phyloP scores from a whole-genome alignment of 192 early-diverging fungal species.

The Pecoramyces ruminantium region DNA sequence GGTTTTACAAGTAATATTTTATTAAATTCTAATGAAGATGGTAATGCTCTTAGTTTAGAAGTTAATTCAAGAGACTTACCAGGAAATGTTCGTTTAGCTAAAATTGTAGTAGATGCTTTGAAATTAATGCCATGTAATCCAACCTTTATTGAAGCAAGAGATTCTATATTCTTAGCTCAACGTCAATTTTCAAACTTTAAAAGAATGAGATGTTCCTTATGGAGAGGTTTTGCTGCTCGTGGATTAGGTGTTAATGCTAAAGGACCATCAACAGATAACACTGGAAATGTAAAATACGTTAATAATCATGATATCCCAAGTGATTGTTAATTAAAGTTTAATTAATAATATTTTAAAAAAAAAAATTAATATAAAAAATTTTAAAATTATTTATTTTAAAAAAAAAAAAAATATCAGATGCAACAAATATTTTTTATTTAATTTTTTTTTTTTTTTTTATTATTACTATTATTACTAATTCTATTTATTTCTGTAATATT shows the following conservation, averaged over 20 bases:
- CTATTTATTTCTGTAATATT: too few species aligned
- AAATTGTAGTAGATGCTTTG: constrained; percentile 57
- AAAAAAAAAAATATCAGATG: too few species aligned
- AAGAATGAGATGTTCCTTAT: constrained; percentile 48
- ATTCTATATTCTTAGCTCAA: constrained; percentile 60
- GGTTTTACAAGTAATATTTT: constrained; percentile 26
- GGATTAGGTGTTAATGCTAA: constrained; percentile 65
- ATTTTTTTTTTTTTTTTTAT: too few species aligned
- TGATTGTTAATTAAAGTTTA: not conserved
- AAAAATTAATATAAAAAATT: too few species aligned
- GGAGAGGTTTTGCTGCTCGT: constrained; percentile 72
- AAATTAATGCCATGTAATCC: constrained; percentile 67
- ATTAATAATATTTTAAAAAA: too few species aligned
- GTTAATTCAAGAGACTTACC: constrained; percentile 17
- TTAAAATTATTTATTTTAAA: too few species aligned
- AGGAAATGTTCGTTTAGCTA: constrained; percentile 52
- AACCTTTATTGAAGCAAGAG: constrained; percentile 51
- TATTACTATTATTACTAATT: too few species aligned
- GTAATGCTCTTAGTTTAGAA: not conserved
- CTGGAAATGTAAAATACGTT: not conserved
- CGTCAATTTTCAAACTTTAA: constrained; percentile 40
- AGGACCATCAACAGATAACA: not conserved
- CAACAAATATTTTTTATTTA: too few species aligned
- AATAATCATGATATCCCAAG: not conserved
- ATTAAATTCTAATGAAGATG: not conserved